Percentiles rank a stretch among this genome's conserved stretches.
phyloP scores from a whole-genome alignment of 352 stramenopile species.

The Globisporangium yorkense region DNA sequence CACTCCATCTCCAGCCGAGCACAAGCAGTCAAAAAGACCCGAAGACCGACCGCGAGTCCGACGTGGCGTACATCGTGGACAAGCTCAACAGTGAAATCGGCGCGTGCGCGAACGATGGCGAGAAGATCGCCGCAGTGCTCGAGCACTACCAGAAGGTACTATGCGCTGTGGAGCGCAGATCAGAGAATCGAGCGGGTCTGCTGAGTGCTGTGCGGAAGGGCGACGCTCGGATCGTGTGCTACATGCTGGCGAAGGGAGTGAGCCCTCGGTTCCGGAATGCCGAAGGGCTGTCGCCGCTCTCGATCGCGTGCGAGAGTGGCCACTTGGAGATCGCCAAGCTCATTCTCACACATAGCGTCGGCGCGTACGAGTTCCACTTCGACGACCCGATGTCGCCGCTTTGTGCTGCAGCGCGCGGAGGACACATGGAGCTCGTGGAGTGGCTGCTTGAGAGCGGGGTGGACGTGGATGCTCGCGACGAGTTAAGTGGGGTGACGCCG shows the following conservation, averaged over 20 bases:
- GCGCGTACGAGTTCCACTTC: not conserved
- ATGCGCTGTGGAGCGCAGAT: not conserved
- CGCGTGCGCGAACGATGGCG: slow-evolving; percentile 14
- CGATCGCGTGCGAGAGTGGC: not conserved
- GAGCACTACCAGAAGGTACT: not conserved
- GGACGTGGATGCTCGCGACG: too few relatives aligned
- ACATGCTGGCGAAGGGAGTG: not conserved
- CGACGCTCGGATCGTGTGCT: not conserved
- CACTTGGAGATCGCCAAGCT: not conserved
- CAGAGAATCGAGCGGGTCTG: not conserved
- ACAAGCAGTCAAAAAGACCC: too few relatives aligned
- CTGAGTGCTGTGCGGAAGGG: not conserved
- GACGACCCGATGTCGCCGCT: not conserved
- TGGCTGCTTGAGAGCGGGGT: too few relatives aligned
- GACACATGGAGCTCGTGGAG: not conserved
- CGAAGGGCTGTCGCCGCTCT: not conserved
- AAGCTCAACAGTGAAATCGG: too few relatives aligned
- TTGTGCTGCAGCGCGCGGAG: too few relatives aligned
- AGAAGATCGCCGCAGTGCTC: not conserved
- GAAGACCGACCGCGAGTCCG: too few relatives aligned
- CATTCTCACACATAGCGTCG: too few relatives aligned
- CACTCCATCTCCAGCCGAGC: too few relatives aligned
- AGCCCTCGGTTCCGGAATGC: not conserved
- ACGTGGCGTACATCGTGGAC: too few relatives aligned
- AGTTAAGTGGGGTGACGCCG: too few relatives aligned